Base-by-base conservation (phyloP, 1,284 basidiomycete species). In the Phylloporus sp. region DNA sequence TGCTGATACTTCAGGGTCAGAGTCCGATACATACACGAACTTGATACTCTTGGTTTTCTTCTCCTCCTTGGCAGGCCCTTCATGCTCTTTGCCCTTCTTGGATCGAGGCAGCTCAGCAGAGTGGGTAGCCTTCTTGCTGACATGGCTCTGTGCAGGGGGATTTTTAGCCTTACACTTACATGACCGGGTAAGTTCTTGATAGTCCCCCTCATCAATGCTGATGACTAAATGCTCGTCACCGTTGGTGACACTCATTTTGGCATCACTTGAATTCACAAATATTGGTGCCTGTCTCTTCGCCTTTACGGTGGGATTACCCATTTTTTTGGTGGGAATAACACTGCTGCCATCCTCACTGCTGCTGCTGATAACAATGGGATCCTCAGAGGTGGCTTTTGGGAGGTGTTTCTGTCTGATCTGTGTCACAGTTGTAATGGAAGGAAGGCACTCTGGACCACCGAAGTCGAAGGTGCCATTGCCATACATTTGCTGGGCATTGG, bases 401-500 rank as follows among this genome's bases (percentile, higher is more conserved):
- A 29, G n/a, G 5, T 6, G 39, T 42, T 61, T 61, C 32, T 37
- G 58, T 24, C 50, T 60, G 49, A 65, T 55, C 28, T 42, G 20
- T 2, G 52, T 62, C 1, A 42, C 53, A 22, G 53, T 60, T 4
- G 2, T 22, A 10, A 22, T 39, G 12, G 29, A 49, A 46, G 64
- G 44, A 15, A 54, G 60, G 1, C 31, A 34, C 1, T 40, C 52
- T 3, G 54, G 53, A 4, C 64, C 56, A 18, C 7, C 44, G 2
- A 24, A 29, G 34, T 66, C 64, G 0, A 49, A 56, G 1, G 42
- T 32, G 4, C 56, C 10, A 32, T 66, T 37, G 7, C 40, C 57
- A 15, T 66, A 66, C 52, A 66, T 65, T 22, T 34, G 49, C 26
- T 22, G 53, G 26, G 60, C 65, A 24, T 47, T 58, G 15, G 53